Conservation (phyloP, 192 early-diverging fungal species). For the Podila horticola region DNA sequence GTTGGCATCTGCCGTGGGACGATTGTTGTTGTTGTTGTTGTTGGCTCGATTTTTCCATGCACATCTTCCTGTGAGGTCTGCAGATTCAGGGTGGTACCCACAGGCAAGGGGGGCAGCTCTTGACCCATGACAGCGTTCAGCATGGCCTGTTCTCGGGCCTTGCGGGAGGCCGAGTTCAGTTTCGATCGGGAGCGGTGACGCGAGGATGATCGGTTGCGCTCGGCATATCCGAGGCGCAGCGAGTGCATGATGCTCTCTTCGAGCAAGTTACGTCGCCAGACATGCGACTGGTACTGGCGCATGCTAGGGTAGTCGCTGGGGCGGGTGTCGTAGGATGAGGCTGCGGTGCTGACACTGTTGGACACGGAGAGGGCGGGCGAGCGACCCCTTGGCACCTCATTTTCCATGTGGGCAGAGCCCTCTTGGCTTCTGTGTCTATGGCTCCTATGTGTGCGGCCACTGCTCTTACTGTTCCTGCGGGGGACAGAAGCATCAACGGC, state of each 20-base stretch:
- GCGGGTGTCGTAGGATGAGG: slow-evolving; percentile 20
- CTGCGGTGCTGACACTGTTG: slow-evolving; percentile 31
- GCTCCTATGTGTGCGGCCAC: slow-evolving; percentile 4
- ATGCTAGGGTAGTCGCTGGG: slow-evolving; percentile 26
- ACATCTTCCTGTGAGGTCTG: slow-evolving; percentile 23
- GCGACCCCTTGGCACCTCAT: slow-evolving; percentile 35
- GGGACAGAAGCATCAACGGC: not conserved
- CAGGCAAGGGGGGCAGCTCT: slow-evolving; percentile 8
- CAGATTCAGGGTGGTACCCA: not conserved
- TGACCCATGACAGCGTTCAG: slow-evolving; percentile 20
- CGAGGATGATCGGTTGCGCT: slow-evolving; percentile 25
- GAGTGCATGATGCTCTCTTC: slow-evolving; percentile 53
- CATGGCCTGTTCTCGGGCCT: slow-evolving; percentile 30
- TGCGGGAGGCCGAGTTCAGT: slow-evolving; percentile 19
- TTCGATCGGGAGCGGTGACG: slow-evolving; percentile 22
- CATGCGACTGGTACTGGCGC: slow-evolving; percentile 27
- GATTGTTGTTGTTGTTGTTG: not conserved
- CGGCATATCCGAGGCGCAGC: slow-evolving; percentile 33
- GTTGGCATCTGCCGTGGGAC: not conserved
- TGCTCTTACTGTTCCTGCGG: slow-evolving; percentile 25
- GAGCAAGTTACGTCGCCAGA: slow-evolving; percentile 39
- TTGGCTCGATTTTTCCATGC: slow-evolving; percentile 12
- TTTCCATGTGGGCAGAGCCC: slow-evolving; percentile 36
- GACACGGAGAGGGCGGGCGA: slow-evolving; percentile 39
- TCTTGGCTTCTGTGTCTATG: slow-evolving; percentile 7